These are phyloP conservation scores for Hypomyces perniciosus DNA, from an alignment of 2,329 filamentous ascomycete genomes.

Conservation along the genomic window DNA sequence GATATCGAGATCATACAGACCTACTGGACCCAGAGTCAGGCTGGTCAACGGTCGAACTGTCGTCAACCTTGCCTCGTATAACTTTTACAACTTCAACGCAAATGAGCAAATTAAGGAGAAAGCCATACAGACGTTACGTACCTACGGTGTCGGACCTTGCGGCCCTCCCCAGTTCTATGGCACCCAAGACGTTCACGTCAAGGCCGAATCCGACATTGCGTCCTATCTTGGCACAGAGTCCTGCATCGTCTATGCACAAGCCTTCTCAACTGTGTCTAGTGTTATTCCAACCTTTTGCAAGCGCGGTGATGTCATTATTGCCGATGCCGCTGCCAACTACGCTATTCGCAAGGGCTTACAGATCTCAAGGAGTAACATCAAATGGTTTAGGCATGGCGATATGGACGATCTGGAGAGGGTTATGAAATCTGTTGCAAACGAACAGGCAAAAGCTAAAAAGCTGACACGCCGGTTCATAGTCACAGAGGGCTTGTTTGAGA, in stretches of 20 bases:
- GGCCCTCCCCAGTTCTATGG: slow-evolving; percentile 97
- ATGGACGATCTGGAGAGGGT: slow-evolving; percentile 88
- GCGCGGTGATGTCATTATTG: slow-evolving; percentile 93
- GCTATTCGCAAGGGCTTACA: slow-evolving; percentile 91
- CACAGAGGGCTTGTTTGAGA: slow-evolving; percentile 91
- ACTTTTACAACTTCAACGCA: slow-evolving; percentile 94
- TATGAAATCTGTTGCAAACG: slow-evolving; percentile 76
- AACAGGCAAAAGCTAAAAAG: slow-evolving; percentile 77
- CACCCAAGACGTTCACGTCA: slow-evolving; percentile 96
- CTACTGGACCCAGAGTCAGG: slow-evolving; percentile 85
- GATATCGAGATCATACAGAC: slow-evolving; percentile 42
- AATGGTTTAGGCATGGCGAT: slow-evolving; percentile 94
- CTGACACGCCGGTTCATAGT: slow-evolving; percentile 92
- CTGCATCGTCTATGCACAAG: slow-evolving; percentile 92
- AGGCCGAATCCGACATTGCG: slow-evolving; percentile 92
- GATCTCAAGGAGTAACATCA: slow-evolving; percentile 81
- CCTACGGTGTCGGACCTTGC: slow-evolving; percentile 93
- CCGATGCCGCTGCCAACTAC: slow-evolving; percentile 88
- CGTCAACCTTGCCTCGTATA: slow-evolving; percentile 88
- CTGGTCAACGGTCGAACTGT: slow-evolving; percentile 84
- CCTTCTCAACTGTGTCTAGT: slow-evolving; percentile 93
- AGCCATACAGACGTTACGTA: slow-evolving; percentile 86
- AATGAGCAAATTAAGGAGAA: slow-evolving; percentile 94
- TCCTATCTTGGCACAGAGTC: slow-evolving; percentile 79
- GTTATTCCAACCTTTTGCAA: slow-evolving; percentile 97